Evolutionary conservation across 208 protist species (phyloP).

Genomic region (Tetramitus jugosus): DNA sequence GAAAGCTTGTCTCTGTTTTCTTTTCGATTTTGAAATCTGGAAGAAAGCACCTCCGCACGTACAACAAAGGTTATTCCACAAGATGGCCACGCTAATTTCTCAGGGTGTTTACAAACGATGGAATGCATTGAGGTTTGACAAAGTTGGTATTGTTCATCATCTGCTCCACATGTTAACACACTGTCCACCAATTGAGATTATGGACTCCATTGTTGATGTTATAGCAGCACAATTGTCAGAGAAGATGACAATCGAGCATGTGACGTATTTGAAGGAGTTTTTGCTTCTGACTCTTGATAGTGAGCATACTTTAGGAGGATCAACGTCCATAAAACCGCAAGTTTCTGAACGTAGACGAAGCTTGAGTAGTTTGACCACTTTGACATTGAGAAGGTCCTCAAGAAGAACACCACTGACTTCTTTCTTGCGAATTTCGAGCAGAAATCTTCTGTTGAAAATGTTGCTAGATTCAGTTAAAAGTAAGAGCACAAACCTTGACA

Average conservation of each 20-base stretch:
- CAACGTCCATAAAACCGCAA: no score
- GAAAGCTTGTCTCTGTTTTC: neutral
- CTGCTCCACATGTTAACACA: neutral
- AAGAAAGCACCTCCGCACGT: neutral
- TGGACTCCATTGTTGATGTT: neutral
- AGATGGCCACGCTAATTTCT: neutral
- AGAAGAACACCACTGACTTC: no score
- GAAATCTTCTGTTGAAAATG: no score
- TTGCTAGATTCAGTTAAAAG: no score
- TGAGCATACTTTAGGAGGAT: no score
- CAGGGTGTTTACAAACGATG: neutral
- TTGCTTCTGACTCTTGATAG: neutral
- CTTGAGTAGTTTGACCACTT: no score
- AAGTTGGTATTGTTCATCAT: neutral
- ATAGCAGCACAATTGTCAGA: neutral
- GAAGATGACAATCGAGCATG: neutral
- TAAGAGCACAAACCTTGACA: neutral
- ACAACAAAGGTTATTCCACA: slow-evolving; percentile 4
- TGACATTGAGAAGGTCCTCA: no score
- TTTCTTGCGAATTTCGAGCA: no score
- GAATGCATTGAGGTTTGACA: slow-evolving; percentile 7
- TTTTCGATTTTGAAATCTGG: slow-evolving; percentile 21
- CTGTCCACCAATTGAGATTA: neutral
- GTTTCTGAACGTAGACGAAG: no score
- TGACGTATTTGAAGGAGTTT: neutral